Conservation (phyloP, 2,329 filamentous ascomycete species). For the Zelopaecilomyces penicillatus region DNA sequence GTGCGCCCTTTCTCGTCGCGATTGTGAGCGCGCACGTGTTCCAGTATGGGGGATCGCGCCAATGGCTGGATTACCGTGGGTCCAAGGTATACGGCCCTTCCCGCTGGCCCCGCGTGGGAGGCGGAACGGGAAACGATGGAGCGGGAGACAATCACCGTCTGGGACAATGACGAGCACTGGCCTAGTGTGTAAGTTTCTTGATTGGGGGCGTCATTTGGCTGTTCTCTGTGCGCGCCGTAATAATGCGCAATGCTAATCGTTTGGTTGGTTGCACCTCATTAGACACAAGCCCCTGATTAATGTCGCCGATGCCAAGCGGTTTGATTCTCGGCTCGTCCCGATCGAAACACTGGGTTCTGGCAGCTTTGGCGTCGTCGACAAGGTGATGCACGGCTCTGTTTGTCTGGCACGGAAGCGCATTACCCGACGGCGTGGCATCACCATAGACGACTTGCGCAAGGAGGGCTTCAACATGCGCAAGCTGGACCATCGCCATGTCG, state of each 20-base stretch:
- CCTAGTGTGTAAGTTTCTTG: conserved; percentile 22
- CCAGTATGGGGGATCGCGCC: conserved; percentile 21
- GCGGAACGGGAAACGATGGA: conserved; percentile 23
- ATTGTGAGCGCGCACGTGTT: background rate
- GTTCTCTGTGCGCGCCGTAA: background rate
- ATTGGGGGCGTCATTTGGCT: background rate
- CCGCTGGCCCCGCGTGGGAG: conserved; percentile 17
- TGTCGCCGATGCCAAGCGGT: conserved; percentile 24
- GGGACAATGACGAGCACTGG: conserved; percentile 25
- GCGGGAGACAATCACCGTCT: conserved; percentile 21
- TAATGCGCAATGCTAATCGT: too few relatives aligned
- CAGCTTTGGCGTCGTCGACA: conserved; percentile 36
- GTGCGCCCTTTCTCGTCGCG: too few relatives aligned
- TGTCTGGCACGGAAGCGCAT: conserved; percentile 38
- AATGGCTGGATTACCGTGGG: conserved; percentile 26
- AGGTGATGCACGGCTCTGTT: conserved; percentile 32
- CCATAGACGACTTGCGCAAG: conserved; percentile 33
- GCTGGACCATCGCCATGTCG: conserved; percentile 38
- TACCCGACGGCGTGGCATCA: conserved; percentile 24
- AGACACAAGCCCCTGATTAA: conserved; percentile 23
- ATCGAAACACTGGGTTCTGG: conserved; percentile 33
- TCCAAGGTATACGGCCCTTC: conserved; percentile 14
- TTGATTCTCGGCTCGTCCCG: conserved; percentile 23
- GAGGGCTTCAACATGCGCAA: conserved; percentile 40
- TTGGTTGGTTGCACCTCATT: background rate